phyloP scores from a whole-genome alignment of 768 basidiomycete genomes.

The Trametes cinnabarina region DNA sequence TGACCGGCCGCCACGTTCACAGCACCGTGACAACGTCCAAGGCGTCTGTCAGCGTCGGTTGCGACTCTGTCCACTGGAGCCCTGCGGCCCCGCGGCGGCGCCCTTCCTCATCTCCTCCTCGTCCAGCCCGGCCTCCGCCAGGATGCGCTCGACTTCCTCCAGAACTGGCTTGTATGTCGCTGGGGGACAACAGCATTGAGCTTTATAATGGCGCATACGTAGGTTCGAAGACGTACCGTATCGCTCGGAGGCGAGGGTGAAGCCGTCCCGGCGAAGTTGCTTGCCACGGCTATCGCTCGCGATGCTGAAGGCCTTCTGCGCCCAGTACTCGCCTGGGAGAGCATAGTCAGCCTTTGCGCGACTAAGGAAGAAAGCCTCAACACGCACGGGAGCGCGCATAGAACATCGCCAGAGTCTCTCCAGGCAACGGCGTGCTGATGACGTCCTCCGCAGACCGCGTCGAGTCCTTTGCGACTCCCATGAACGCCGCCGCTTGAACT shows the following conservation, averaged over 20 bases:
- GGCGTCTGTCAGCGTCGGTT: slow-evolving; percentile 46
- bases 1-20: not conserved
- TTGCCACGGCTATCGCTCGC: slow-evolving; percentile 70
- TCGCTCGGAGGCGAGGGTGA: slow-evolving; percentile 67
- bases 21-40: too few relatives aligned
- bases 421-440: slow-evolving; percentile 76
- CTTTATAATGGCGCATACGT: not conserved
- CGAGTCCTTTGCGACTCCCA: slow-evolving; percentile 63
- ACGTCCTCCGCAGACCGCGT: slow-evolving; percentile 66
- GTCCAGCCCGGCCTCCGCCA: slow-evolving; percentile 81
- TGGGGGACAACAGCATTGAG: slow-evolving; percentile 28
- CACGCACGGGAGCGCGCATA: slow-evolving; percentile 75
- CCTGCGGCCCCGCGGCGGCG: slow-evolving; percentile 43
- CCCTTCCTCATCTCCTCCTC: slow-evolving; percentile 73
- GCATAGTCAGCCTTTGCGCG: not conserved
- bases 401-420: slow-evolving; percentile 81
- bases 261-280: slow-evolving; percentile 72
- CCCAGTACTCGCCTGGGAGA: slow-evolving; percentile 71
- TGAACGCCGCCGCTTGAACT: slow-evolving; percentile 47
- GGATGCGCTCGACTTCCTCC: slow-evolving; percentile 77
- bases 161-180: slow-evolving; percentile 81
- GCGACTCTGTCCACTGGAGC: slow-evolving; percentile 45
- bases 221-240: slow-evolving; percentile 51
- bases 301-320: slow-evolving; percentile 58
- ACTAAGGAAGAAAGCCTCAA: not conserved